Evolutionary conservation across 169 alveolate genomes (phyloP).

Genomic region (Plasmodium vinckei): DNA sequence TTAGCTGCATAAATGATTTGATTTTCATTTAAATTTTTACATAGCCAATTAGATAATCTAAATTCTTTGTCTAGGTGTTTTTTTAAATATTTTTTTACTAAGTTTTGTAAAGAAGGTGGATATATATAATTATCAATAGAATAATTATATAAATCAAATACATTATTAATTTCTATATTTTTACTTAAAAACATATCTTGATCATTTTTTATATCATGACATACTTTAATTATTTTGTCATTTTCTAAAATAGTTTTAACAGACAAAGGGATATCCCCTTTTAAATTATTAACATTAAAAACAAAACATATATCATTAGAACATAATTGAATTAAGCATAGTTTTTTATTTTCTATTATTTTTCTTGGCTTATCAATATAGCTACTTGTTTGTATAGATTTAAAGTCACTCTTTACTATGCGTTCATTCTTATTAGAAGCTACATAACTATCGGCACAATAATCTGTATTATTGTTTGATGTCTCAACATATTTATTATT

Average conservation of each 20-base stretch:
- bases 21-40: constrained; percentile 16
- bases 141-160: constrained; percentile 60
- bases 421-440: not conserved
- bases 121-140: constrained; percentile 44
- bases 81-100: constrained; percentile 49
- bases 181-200: constrained; percentile 33
- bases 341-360: constrained; percentile 12
- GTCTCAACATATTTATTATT: not conserved
- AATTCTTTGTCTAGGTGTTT: constrained; percentile 29
- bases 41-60: constrained; percentile 54
- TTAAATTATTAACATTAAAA: constrained; percentile 41
- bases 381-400: too few species aligned
- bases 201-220: constrained; percentile 68
- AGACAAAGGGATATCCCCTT: constrained; percentile 33
- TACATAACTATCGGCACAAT: not conserved
- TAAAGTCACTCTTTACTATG: not conserved
- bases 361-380: not conserved
- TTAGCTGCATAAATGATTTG: constrained; percentile 67
- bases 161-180: constrained; percentile 45
- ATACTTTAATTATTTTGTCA: constrained; percentile 35
- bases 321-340: constrained; percentile 56
- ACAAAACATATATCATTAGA: constrained; percentile 47
- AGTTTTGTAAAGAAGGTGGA: constrained; percentile 63
- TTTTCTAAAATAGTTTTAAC: constrained; percentile 52
- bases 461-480: not conserved